Base-by-base conservation (phyloP, 768 basidiomycete genomes). In the Nevesoporus exiguus region DNA sequence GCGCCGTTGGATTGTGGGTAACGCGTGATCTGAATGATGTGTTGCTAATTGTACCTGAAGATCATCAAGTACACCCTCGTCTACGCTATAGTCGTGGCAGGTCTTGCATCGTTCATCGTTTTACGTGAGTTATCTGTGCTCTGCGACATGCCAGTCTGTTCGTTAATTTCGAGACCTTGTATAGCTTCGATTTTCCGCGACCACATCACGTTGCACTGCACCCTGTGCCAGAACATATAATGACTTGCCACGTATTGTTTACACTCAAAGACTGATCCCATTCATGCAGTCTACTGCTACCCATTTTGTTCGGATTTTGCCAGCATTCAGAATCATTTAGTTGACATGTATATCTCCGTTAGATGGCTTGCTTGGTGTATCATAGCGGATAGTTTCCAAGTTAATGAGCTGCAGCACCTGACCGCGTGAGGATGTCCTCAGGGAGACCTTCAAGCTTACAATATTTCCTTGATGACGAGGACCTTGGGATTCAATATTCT, bases 191-290 rank as follows among this genome's bases (percentile, higher is more conserved):
- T 96, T 54, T 93, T 96, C 87, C 83, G 88, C 65, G 78, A 89
- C 56, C 78, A 77, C 60, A 85, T 98, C 69, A 82, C 79, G 24
- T 80, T 93, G 66, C 75, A 84, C 59, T 93, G 92, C 80, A 80
- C 84, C 47, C 75, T 94, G 72, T 94, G 92, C 81, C 82, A 82
- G 77, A 88, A 79, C 73, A 90, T 93, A 69, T 92, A 85, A 86
- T 70, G 73, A 78, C 48, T 31, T n/a, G 49, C 50, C 43, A 52
- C 56, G 36, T 44, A 55, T 48, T 44, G 15, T 56, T 22, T 44
- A 43, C 41, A 47, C 44, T n/a, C 51, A 44, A 60, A 62, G 59
- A n/a, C 47, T 56, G 21, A 47, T 21, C 47, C 44, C 21, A 21
- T 51, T 37, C 11, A 43, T 46, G 52, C 49, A 42, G 39, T 44